Evolutionary conservation across 2,329 filamentous ascomycete genomes (phyloP).

Genomic region (Alternaria alternata): DNA sequence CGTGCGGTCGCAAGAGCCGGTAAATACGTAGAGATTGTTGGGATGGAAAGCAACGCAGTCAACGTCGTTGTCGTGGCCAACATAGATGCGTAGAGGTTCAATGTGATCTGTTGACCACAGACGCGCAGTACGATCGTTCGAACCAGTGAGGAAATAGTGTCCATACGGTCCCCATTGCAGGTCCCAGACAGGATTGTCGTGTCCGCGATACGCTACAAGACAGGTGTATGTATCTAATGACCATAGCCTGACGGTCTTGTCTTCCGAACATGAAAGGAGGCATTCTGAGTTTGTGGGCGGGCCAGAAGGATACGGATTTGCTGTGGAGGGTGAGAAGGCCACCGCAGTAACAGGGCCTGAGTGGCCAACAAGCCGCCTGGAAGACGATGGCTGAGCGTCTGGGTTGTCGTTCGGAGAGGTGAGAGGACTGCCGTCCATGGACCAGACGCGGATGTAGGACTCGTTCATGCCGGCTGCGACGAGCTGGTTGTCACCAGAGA

Average conservation of each 20-base stretch:
- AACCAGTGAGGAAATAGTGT: constrained; percentile 90
- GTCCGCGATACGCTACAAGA: constrained; percentile 91
- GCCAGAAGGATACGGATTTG: constrained; percentile 56
- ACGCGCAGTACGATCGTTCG: constrained; percentile 88
- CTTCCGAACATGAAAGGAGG: constrained; percentile 85
- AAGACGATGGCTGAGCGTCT: constrained; percentile 68
- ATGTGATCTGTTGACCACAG: constrained; percentile 95
- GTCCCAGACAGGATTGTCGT: constrained; percentile 88
- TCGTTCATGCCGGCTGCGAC: constrained; percentile 90
- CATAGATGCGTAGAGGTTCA: constrained; percentile 84
- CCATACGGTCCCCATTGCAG: constrained; percentile 90
- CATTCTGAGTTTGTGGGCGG: constrained; percentile 72
- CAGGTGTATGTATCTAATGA: constrained; percentile 92
- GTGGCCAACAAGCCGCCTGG: constrained; percentile 82
- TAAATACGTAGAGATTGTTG: constrained; percentile 93
- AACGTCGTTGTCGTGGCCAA: constrained; percentile 93
- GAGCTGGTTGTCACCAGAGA: constrained; percentile 87
- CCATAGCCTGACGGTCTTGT: constrained; percentile 91
- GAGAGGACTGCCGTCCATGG: constrained; percentile 83
- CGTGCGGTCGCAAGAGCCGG: constrained; percentile 89
- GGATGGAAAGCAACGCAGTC: constrained; percentile 93
- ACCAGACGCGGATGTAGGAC: constrained; percentile 96
- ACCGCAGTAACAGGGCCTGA: constrained; percentile 88
- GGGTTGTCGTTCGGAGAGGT: constrained; percentile 67
- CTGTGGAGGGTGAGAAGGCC: constrained; percentile 80